Base-by-base conservation (phyloP, 2,329 filamentous ascomycete genomes). In the Penicillium hesseltinei region DNA sequence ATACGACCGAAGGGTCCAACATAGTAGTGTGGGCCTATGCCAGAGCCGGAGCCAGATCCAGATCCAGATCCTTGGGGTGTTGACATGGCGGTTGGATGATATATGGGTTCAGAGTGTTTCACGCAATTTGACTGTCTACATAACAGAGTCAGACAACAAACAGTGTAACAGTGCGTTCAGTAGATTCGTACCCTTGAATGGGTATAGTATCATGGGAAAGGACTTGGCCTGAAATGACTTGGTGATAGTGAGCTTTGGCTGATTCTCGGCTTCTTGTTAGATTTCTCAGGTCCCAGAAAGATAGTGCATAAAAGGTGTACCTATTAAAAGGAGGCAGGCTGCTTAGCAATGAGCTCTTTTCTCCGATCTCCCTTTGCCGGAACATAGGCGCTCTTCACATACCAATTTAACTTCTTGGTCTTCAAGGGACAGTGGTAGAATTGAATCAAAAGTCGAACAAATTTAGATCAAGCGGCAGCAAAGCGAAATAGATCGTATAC, bases 1-100 rank as follows among this genome's bases (percentile, higher is more conserved):
- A 70, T 75, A 69, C 71, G 71, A 62, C 75, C 74, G 64, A 75
- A 75, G 52, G 72, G 70, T 62, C 74, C 74, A 59, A 71, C 64
- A 59, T 72, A 73, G 59, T 70, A 74, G 58, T 66, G 47, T 38
- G 47, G 23, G 46, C 46, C 31, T 46, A 35, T 17, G 27, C 38
- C 38, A 43, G 50, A 36, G 10, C 29, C 17, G 39, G 29, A 27
- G 29, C 29, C 39, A 25, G 49, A 44, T 51, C 36, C 39, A 25
- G 49, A 44, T 51, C 36, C 36, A 13, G 48, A 17, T 33, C 29
- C 40, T 51, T 42, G 23, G 25, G 46, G 23, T 31, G 21, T 27
- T 45, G 74, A 72, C 74, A 77, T 75, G 57, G 51, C 63, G 43
- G 57, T 55, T 39, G 36, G 43, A 46, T 52, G 44, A 35, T 39